Evolutionary conservation across 495 filamentous ascomycete species (phyloP), one percentile per base, ranked within the genome.

Genomic region (Venustampulla echinocandica): DNA sequence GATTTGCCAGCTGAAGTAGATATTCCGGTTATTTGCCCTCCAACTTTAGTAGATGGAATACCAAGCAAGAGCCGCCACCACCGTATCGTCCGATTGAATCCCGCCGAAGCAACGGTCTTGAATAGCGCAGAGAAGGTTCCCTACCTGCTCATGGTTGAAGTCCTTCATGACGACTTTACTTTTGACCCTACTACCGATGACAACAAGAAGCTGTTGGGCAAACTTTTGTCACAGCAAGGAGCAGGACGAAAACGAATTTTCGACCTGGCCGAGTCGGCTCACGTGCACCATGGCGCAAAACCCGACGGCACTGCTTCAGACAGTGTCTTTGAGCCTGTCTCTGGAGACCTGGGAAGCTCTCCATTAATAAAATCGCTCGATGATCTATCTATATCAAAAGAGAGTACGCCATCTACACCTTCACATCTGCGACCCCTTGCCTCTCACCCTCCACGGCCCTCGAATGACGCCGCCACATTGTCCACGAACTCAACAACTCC

Each of bases 61-160:
- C 74, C 81, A 4, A 68, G 75, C 9, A 74, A 73, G 46, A 86
- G 81, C 46, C 69, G 70, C 24, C 84, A 87, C 53, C 83, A 87
- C 59, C 76, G 83, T 22, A 79, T 87, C 28, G 84, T 87, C 18
- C 72, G 83, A 27, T 64, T 87, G 23, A 87, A 85, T 58, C 83
- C 83, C 27, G 82, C 84, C 9, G 83, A 87, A 62, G 79, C 82
- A 13, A 86, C 82, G 3, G 84, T 85, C 28, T 55, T 87, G 40
- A 87, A 87, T 60, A 87, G 84, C 53, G 83, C 83, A 6, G 84
- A 87, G 55, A 79, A 83, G 53, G 84, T 87, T 13, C 83, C 83
- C 6, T 87, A 84, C 58, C 56, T 87, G 18, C 67, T 87, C 5
- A 85, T 87, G 82, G 71, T 87, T 3, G 83, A 87, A 56, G 76